Evolutionary conservation across 139 green algal species (phyloP), one percentile per base, ranked within the genome.

Genomic region (Chlamydomonas sphaeroides): DNA sequence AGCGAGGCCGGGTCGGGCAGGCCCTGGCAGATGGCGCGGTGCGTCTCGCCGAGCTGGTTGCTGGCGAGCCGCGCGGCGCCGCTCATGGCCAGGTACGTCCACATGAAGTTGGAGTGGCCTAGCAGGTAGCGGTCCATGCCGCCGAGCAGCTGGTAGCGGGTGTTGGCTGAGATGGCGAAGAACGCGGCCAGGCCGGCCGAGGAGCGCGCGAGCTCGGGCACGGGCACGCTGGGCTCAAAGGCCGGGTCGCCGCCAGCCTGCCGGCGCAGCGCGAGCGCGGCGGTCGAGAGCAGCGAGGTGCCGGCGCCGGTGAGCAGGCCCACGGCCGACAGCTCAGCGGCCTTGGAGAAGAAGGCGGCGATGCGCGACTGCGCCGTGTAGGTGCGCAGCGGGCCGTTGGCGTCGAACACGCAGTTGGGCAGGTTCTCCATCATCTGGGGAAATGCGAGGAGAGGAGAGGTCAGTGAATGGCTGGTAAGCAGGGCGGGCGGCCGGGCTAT

Each of bases 91-190:
- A 97, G 65, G 88, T 97, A 97, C 28, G 85, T 91, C 90, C 90
- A 95, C 67, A 98, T 78, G 87, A 88, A 92, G 74, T 90, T 94
- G 78, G 82, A 89, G 83, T 95, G 93, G 45, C 93, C 92, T 77
- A 96, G 96, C 78, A 98, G 87, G 86, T 93, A 95, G 42, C 94
- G 90, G 87, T 99, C 97, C 35, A 98, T 86, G 41, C 97, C 97
- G 23, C 93, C 94, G 15, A 99, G 76, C 48, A 96, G 78, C 90
- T 99, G 97, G 88, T 98, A 99, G 17, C 97, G 85, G 49, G 90
- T 66, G 88, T 99, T 99, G 49, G 90, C 89, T 75, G 93, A 95
- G 20, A 98, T 56, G 30, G 94, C 95, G 83, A 95, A 90, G 74
- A 93, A 96, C 0, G 92, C 91, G 15, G 87, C 96, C 68, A 98